Evolutionary conservation across 306 rosid genomes (phyloP), one percentile per base, ranked within the genome.

Genomic region (Pueraria montana): DNA sequence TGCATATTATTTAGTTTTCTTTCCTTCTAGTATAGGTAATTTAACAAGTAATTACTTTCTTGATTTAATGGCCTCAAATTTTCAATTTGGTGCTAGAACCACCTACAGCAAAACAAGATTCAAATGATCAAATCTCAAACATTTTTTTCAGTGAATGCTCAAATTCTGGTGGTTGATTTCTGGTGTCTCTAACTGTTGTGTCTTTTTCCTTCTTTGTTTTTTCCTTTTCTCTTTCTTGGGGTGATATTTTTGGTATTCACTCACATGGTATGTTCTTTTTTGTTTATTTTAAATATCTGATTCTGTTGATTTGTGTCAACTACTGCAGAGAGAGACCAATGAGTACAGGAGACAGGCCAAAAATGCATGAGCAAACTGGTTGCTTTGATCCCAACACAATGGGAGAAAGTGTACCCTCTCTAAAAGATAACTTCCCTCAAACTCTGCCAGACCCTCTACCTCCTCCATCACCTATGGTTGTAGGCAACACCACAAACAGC

Each of bases 381-480:
- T 87, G 92, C 80, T 91, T 88, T 87, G 97, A 95, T 80, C 87
- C 94, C 75, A 84, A 81, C 83, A 52, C 86, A 80, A 83, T 83
- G 82, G 50, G 88, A 67, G 96, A 89, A 69, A 85, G 77, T 76
- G 46, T 65, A 69, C 76, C 40, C 36, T 59, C 77, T 56, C 64
- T 49, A 42, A 74, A 40, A n/a, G 86, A 61, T 23, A 76, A 62
- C 14, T 68, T 55, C 52, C 74, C 71, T 20, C 85, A 11, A 81
- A 73, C 80, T 49, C 80, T 69, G 24, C n/a, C 74, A 46, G 78
- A 68, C 26, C 63, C 58, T 42, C 56, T 85, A 6, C 77, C n/a
- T n/a, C n/a, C 80, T 16, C 76, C 83, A 69, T 77, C 83, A 48
- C 82, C 69, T 80, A 55, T 83, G 76, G 48, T 36, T 26, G 79